Conservation (phyloP, 2,329 filamentous ascomycete genomes). For the Tolypocladium tundrense region DNA sequence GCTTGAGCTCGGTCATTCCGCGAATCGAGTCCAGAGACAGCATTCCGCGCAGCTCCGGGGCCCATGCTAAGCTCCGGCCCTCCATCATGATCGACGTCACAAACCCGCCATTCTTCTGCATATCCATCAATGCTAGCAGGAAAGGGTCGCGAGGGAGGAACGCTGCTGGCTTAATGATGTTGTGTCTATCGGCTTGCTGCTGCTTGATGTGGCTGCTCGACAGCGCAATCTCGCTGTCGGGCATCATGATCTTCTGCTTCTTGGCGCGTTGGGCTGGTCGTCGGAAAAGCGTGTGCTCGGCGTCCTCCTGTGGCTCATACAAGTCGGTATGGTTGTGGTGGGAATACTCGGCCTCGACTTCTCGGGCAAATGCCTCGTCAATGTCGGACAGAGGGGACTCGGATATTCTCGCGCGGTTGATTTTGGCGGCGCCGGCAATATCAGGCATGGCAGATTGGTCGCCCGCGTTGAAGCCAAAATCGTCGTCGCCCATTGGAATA, state of each 20-base stretch:
- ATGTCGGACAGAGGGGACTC: conserved; percentile 63
- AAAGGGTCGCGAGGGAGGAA: conserved; percentile 84
- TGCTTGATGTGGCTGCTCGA: conserved; percentile 70
- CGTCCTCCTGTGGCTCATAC: conserved; percentile 50
- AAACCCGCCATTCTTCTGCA: conserved; percentile 86
- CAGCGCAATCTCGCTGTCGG: conserved; percentile 74
- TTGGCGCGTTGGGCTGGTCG: conserved; percentile 61
- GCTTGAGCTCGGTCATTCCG: conserved; percentile 71
- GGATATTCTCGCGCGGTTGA: conserved; percentile 51
- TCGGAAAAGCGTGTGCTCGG: conserved; percentile 48
- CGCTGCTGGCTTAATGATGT: conserved; percentile 71
- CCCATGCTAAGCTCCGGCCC: conserved; percentile 69
- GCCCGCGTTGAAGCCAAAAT: conserved; percentile 54
- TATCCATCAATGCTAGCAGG: conserved; percentile 76
- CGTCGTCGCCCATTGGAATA: conserved; percentile 49
- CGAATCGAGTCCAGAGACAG: conserved; percentile 77
- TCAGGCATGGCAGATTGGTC: conserved; percentile 49
- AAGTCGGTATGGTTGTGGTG: conserved; percentile 45
- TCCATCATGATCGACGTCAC: conserved; percentile 80
- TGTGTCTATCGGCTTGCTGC: conserved; percentile 75
- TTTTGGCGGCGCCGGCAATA: conserved; percentile 32
- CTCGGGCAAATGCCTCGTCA: conserved; percentile 50
- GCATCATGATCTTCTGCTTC: conserved; percentile 70
- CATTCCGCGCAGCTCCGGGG: conserved; percentile 84
- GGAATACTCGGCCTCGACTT: conserved; percentile 48